Evolutionary conservation across 345 rosid species (phyloP).

Genomic region (Acer saccharum): DNA sequence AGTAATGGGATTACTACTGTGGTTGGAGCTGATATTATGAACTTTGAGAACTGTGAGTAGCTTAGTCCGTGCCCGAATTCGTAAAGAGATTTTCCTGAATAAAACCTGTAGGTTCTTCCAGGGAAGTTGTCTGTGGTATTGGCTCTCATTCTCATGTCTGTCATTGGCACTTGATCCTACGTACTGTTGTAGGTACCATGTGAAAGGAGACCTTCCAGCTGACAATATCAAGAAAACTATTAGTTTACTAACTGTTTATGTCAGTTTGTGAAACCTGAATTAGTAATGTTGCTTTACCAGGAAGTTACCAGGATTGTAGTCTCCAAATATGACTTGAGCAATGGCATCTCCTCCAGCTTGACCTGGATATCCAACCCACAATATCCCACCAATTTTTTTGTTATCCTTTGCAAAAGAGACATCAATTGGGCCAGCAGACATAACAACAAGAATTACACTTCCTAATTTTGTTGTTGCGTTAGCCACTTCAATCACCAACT

Average conservation of each 20-base stretch:
- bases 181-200: conserved; percentile 54
- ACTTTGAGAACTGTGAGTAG: conserved; percentile 47
- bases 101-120: conserved; percentile 58
- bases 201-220: conserved; percentile 56
- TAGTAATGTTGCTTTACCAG: too few relatives aligned
- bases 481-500: conserved; percentile 36
- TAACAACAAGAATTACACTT: conserved; percentile 38
- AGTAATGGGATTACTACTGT: conserved; percentile 19
- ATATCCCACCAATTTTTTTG: conserved; percentile 34
- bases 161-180: conserved; percentile 43
- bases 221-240: background rate
- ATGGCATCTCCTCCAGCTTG: conserved; percentile 59
- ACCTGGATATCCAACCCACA: conserved; percentile 65
- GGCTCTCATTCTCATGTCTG: conserved; percentile 63
- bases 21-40: conserved; percentile 38
- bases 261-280: too few relatives aligned
- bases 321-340: conserved; percentile 52
- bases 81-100: conserved; percentile 35
- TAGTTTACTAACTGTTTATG: background rate
- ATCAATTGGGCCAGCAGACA: conserved; percentile 56
- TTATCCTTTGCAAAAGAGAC: conserved; percentile 38
- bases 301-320: conserved; percentile 42
- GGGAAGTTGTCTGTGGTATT: conserved; percentile 37
- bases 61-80: conserved; percentile 57
- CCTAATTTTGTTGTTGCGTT: conserved; percentile 29